phyloP scores from a whole-genome alignment of 495 filamentous ascomycete species.

The Neurospora terricola region DNA sequence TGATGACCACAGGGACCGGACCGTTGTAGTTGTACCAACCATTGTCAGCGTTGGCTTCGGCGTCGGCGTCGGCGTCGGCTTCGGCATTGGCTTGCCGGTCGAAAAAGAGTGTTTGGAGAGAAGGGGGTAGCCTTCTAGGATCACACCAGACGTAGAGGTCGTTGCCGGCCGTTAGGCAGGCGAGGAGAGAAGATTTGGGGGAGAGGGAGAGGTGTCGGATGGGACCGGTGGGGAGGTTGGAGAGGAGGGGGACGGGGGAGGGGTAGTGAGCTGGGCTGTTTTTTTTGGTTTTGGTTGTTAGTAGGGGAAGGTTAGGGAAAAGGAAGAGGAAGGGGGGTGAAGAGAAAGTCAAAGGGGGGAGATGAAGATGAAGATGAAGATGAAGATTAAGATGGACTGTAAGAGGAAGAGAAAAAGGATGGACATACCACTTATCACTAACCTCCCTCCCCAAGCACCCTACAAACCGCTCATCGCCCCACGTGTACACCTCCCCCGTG shows the following conservation, averaged over 20 bases:
- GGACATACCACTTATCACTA: conserved; percentile 3
- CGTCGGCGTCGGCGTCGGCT: neutral
- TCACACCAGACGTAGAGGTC: conserved; percentile 60
- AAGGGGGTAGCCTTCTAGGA: conserved; percentile 1
- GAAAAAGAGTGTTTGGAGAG: neutral
- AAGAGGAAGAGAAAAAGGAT: neutral
- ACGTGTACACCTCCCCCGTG: conserved; percentile 44
- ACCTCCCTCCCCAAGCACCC: conserved; percentile 37
- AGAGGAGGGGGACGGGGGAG: conserved; percentile 35
- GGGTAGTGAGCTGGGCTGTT: conserved; percentile 34
- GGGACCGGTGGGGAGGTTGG: conserved; percentile 37
- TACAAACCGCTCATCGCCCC: conserved; percentile 49
- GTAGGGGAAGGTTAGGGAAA: neutral
- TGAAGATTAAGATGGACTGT: neutral
- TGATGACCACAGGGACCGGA: conserved; percentile 27
- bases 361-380: neutral
- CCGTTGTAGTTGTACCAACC: conserved; percentile 10
- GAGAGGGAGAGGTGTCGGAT: conserved; percentile 44
- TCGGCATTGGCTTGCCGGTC: neutral
- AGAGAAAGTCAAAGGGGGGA: neutral
- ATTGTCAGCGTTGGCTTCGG: neutral
- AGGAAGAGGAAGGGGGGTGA: neutral
- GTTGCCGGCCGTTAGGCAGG: conserved; percentile 44
- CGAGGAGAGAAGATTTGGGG: conserved; percentile 38
- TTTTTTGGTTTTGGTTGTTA: neutral